These are phyloP conservation scores for Nymphaea thermarum DNA, from an alignment of 164 flowering plant species.

Conservation along the genomic window DNA sequence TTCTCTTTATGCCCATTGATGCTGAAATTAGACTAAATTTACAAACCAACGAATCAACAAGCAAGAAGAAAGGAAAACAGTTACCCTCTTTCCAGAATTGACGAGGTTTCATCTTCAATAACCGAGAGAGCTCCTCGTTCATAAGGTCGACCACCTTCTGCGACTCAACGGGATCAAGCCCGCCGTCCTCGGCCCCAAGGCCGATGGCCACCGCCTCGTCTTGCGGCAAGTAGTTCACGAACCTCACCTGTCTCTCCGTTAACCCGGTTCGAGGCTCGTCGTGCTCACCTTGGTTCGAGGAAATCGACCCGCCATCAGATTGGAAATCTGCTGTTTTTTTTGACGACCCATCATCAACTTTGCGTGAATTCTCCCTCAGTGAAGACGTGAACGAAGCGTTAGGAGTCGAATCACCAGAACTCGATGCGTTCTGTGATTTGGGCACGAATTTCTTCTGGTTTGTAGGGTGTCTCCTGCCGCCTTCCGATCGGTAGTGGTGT, in stretches of 20 bases:
- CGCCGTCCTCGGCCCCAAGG: constrained; percentile 80
- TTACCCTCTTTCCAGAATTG: constrained; percentile 91
- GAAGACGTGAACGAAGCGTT: constrained; percentile 38
- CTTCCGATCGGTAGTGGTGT: neutral
- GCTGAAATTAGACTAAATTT: neutral
- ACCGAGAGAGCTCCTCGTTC: constrained; percentile 56
- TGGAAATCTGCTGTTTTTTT: neutral
- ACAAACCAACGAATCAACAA: neutral
- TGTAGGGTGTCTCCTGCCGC: constrained; percentile 16
- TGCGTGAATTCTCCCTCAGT: constrained; percentile 21
- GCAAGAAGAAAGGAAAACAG: neutral
- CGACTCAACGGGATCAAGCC: constrained; percentile 76
- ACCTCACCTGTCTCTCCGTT: constrained; percentile 30
- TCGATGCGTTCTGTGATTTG: constrained; percentile 16
- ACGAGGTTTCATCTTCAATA: constrained; percentile 59
- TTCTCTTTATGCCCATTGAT: neutral
- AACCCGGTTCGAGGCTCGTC: neutral
- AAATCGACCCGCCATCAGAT: neutral
- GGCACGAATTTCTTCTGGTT: constrained; percentile 40
- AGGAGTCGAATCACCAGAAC: constrained; percentile 4
- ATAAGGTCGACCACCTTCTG: constrained; percentile 84
- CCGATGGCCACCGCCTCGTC: constrained; percentile 97
- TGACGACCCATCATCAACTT: constrained; percentile 5
- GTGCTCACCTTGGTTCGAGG: neutral
- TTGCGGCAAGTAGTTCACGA: constrained; percentile 80